Evolutionary conservation across 768 basidiomycete species (phyloP).

Genomic region (Ramaria sp.): DNA sequence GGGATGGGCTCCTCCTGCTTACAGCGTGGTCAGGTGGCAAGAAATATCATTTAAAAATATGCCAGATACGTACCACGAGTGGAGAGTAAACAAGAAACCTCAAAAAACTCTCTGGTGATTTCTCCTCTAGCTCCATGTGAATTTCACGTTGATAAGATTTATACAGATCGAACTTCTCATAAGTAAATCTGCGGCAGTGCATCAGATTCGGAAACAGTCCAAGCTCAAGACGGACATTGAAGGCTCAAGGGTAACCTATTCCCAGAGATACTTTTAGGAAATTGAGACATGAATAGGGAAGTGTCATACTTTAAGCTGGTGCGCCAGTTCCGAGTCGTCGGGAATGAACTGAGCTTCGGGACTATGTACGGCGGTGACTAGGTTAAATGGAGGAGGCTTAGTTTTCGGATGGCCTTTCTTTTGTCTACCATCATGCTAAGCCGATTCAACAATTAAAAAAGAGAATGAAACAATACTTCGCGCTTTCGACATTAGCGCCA

Average conservation of each 20-base stretch:
- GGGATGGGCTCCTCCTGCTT: slow-evolving; percentile 48
- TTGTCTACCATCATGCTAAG: slow-evolving; percentile 8
- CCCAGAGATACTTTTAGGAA: not conserved
- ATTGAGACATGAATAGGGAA: not conserved
- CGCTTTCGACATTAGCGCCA: slow-evolving; percentile 18
- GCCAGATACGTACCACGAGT: slow-evolving; percentile 40
- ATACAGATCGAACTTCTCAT: slow-evolving; percentile 76
- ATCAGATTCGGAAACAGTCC: not conserved
- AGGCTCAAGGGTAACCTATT: slow-evolving; percentile 63
- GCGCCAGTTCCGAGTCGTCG: slow-evolving; percentile 22
- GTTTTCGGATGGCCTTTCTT: slow-evolving; percentile 14
- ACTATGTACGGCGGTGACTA: slow-evolving; percentile 41
- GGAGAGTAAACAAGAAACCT: slow-evolving; percentile 76
- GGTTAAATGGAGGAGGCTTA: slow-evolving; percentile 23
- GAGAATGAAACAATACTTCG: slow-evolving; percentile 9
- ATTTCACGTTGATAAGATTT: slow-evolving; percentile 67
- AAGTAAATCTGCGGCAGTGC: slow-evolving; percentile 21
- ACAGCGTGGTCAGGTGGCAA: not conserved
- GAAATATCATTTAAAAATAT: not conserved
- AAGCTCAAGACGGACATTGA: slow-evolving; percentile 38
- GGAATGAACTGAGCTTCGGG: slow-evolving; percentile 33
- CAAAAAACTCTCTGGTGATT: slow-evolving; percentile 41
- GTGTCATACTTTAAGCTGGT: slow-evolving; percentile 55
- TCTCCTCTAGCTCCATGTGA: slow-evolving; percentile 51
- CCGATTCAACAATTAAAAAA: not conserved